Conservation (phyloP, 2,329 filamentous ascomycete species). For the Phaeophleospora eucalypticola region DNA sequence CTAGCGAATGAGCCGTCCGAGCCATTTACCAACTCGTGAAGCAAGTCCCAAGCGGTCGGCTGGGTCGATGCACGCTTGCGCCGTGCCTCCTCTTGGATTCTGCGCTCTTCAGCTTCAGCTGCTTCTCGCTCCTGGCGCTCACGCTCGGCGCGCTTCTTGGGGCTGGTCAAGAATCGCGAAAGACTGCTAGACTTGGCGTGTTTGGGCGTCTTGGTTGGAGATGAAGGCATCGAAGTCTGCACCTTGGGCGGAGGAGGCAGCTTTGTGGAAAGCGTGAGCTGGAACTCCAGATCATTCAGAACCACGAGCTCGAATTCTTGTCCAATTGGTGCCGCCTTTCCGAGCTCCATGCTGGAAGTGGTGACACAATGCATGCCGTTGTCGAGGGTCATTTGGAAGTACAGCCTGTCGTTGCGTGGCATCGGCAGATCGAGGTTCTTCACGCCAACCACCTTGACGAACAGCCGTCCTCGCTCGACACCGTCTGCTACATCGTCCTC, state of each 20-base stretch:
- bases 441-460: slow-evolving; percentile 97
- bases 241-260: slow-evolving; percentile 55
- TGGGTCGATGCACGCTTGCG: slow-evolving; percentile 57
- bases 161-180: slow-evolving; percentile 86
- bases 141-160: slow-evolving; percentile 93
- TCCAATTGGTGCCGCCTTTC: slow-evolving; percentile 86
- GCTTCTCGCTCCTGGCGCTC: slow-evolving; percentile 81
- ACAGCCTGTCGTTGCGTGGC: slow-evolving; percentile 82
- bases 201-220: slow-evolving; percentile 61
- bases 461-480: slow-evolving; percentile 82
- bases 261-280: slow-evolving; percentile 94
- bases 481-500: slow-evolving; percentile 62
- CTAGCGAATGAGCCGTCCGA: slow-evolving; percentile 92
- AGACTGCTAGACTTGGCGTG: slow-evolving; percentile 79
- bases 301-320: slow-evolving; percentile 98
- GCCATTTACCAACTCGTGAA: slow-evolving; percentile 77
- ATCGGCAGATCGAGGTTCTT: slow-evolving; percentile 92
- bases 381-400: slow-evolving; percentile 95
- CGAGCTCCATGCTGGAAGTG: slow-evolving; percentile 89
- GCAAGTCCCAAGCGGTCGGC: slow-evolving; percentile 76
- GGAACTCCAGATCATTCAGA: slow-evolving; percentile 96
- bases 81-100: slow-evolving; percentile 39
- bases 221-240: slow-evolving; percentile 42
- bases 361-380: slow-evolving; percentile 98
- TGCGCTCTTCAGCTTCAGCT: slow-evolving; percentile 57